These are phyloP conservation scores for Rhododendron griersonianum DNA, from an alignment of 148 eudicot species.

Conservation along the genomic window DNA sequence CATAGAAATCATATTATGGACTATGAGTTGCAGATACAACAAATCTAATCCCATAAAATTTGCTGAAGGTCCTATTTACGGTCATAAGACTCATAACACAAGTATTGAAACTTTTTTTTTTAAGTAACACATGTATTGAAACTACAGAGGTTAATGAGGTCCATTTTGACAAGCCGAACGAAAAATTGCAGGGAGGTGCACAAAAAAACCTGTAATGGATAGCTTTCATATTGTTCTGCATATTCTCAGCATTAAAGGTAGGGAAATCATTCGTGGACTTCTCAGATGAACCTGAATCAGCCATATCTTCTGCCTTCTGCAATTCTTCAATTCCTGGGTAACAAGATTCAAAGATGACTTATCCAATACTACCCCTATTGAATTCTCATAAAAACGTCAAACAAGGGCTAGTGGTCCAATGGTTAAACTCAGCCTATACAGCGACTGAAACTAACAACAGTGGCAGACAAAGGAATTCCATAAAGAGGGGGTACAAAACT, in stretches of 20 bases:
- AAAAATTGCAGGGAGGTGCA: constrained; percentile 3
- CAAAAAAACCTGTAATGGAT: constrained; percentile 64
- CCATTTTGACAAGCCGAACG: not conserved
- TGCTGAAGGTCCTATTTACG: not conserved
- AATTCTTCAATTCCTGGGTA: not conserved
- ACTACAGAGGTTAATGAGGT: not conserved
- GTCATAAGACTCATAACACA: no score
- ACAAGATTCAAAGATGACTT: not conserved
- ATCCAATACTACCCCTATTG: not conserved
- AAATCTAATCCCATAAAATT: not conserved
- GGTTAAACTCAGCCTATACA: not conserved
- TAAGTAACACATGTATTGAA: not conserved
- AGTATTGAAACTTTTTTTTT: no score
- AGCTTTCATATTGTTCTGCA: constrained; percentile 71
- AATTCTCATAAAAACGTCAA: not conserved
- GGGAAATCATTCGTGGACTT: constrained; percentile 46
- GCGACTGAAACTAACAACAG: not conserved
- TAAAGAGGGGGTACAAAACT: not conserved
- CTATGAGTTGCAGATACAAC: not conserved
- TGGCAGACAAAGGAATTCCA: not conserved
- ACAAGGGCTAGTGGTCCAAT: not conserved
- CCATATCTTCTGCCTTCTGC: constrained; percentile 40
- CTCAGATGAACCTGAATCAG: constrained; percentile 46
- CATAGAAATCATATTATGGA: not conserved
- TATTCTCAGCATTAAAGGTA: constrained; percentile 73